Base-by-base conservation (phyloP, 108 stramenopile genomes). In the Schizochytrium sp. region DNA sequence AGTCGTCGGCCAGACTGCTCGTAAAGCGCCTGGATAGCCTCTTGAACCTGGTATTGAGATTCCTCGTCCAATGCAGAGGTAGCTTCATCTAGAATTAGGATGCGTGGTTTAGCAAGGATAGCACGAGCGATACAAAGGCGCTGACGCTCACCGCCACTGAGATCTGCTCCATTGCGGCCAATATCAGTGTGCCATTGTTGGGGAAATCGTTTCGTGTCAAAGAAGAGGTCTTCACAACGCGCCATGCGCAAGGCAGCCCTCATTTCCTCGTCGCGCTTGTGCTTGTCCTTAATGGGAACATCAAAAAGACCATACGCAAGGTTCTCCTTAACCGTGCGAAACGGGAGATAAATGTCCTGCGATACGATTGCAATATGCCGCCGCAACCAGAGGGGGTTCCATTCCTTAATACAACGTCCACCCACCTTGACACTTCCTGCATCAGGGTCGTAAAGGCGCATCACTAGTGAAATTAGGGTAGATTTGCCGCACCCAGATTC, bases 81-180 rank as follows among this genome's bases (percentile, higher is more conserved):
- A 4, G 97, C 96, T 90, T 98, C 98, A 89, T 96, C 97, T 42
- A 97, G 91, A 56, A 97, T 91, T 19, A 96, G 88, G 41, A 96
- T 93, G 1, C 93, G 93, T 42, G 97, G 95, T 89, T 96, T 92
- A 83, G 94, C 94, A 4, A 99, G 94, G 46, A 93, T 93, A 4
- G 93, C 93, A 56, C 93, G 91, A n/a, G 91, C 92, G 13, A 92
- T 60, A 4, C 88, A 72, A 4, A 93, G 91, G 8, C 92, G 90
- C 90, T 90, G 89, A 4, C 89, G 89, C 89, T 91, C 73, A 38
- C 91, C 87, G 15, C 76, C 89, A 3, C 46, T 40, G 42, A 88
- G 72, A n/a, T 88, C 50, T 13, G 88, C 72, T 72, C 89, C 87
- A 40, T 83, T 53, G 47, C 53, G 76, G 10, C 76, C 76, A 83